Evolutionary conservation across 2,329 filamentous ascomycete genomes (phyloP).

Genomic region (Macrophomina tecta): DNA sequence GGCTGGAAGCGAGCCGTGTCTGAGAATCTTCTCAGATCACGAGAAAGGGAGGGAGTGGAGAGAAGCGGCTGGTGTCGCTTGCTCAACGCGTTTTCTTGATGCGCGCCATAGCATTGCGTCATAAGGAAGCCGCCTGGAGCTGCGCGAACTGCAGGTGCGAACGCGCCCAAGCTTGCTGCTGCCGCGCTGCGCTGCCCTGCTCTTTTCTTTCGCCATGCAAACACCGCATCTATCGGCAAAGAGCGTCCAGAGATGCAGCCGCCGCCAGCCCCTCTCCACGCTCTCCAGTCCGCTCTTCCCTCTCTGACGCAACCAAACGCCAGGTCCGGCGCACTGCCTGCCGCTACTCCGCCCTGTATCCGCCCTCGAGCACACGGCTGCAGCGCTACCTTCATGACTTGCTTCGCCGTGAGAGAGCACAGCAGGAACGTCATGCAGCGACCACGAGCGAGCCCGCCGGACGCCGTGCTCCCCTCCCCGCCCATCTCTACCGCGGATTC

Average conservation of each 20-base stretch:
- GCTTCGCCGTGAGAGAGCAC: background rate
- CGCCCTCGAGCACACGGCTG: conserved; percentile 14
- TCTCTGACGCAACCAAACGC: background rate
- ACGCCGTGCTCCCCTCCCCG: background rate
- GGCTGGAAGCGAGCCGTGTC: background rate
- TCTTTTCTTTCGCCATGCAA: background rate
- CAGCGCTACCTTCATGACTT: conserved; percentile 16
- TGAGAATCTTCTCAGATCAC: background rate
- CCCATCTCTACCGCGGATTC: background rate
- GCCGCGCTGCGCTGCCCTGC: background rate
- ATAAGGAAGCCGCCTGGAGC: background rate
- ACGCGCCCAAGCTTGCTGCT: background rate
- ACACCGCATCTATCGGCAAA: conserved; percentile 10
- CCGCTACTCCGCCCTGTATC: background rate
- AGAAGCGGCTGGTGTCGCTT: background rate
- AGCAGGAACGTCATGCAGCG: conserved; percentile 1
- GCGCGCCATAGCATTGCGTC: conserved; percentile 4
- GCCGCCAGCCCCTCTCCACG: background rate
- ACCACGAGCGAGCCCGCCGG: conserved; percentile 3
- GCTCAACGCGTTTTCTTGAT: conserved; percentile 13
- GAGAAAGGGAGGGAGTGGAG: background rate
- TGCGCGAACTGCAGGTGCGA: no score
- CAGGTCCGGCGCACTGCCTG: background rate
- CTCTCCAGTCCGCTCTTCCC: background rate
- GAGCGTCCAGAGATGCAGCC: background rate